phyloP scores from a whole-genome alignment of 2,329 filamentous ascomycete genomes.

The Monosporascus sp. region DNA sequence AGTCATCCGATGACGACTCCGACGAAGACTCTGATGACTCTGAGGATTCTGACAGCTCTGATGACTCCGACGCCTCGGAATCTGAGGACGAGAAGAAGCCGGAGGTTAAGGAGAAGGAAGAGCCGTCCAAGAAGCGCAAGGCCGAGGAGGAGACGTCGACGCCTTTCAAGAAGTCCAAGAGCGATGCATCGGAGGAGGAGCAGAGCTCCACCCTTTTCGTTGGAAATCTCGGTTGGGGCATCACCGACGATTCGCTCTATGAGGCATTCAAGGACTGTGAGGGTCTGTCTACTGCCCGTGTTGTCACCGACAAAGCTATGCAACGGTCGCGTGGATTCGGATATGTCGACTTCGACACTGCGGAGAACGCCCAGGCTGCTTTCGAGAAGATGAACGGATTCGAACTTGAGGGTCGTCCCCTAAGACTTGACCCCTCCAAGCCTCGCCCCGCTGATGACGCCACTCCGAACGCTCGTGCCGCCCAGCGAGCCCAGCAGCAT shows the following conservation, averaged over 20 bases:
- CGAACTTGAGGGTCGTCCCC: constrained; percentile 66
- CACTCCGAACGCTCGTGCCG: constrained; percentile 49
- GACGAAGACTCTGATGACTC: constrained; percentile 24
- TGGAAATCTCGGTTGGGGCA: constrained; percentile 84
- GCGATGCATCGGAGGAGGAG: constrained; percentile 41
- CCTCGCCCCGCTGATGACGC: constrained; percentile 53
- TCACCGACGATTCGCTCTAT: constrained; percentile 77
- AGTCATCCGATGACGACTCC: constrained; percentile 19
- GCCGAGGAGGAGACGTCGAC: constrained; percentile 45
- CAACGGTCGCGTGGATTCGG: constrained; percentile 89
- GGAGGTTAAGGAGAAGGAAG: constrained; percentile 31
- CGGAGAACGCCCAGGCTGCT: constrained; percentile 64
- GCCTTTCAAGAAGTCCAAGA: constrained; percentile 63
- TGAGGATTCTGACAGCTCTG: constrained; percentile 23
- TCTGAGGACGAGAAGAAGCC: constrained; percentile 34
- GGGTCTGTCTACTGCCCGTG: constrained; percentile 65
- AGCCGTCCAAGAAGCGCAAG: constrained; percentile 61
- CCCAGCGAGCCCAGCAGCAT: constrained; percentile 61
- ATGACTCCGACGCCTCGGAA: constrained; percentile 29
- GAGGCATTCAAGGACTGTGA: constrained; percentile 77
- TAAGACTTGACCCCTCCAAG: constrained; percentile 76
- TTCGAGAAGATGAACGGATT: constrained; percentile 68
- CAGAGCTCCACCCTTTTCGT: constrained; percentile 69
- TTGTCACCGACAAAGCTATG: constrained; percentile 76
- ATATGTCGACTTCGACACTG: constrained; percentile 78